Evolutionary conservation across 2,329 filamentous ascomycete genomes (phyloP).

Genomic region (Huntiella omanensis): DNA sequence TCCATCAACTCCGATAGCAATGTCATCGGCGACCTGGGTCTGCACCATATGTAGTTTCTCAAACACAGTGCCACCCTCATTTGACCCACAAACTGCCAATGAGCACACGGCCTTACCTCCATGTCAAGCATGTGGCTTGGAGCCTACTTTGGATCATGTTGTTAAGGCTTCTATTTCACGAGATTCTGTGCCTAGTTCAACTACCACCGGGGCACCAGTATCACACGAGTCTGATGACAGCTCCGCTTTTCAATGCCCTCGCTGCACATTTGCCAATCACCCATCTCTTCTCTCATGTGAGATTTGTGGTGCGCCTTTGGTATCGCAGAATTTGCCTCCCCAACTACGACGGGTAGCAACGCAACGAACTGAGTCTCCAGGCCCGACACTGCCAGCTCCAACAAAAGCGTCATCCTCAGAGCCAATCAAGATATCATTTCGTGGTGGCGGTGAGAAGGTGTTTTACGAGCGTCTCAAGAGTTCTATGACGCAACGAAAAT

Average conservation of each 20-base stretch:
- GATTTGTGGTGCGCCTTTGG: conserved; percentile 66
- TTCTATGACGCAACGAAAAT: conserved; percentile 81
- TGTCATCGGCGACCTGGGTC: conserved; percentile 64
- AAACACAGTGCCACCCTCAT: conserved; percentile 82
- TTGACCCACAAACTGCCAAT: conserved; percentile 67
- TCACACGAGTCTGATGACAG: conserved; percentile 5
- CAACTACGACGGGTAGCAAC: conserved; percentile 14
- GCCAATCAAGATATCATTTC: conserved; percentile 80
- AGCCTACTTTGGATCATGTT: conserved; percentile 63
- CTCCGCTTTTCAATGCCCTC: conserved; percentile 44
- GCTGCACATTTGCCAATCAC: conserved; percentile 90
- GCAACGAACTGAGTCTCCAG: conserved; percentile 54
- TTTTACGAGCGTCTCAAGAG: conserved; percentile 80
- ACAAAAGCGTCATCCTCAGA: conserved; percentile 39
- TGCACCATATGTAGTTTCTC: conserved; percentile 93
- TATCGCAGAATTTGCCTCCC: conserved; percentile 29
- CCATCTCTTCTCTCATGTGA: conserved; percentile 73
- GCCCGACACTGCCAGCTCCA: conserved; percentile 37
- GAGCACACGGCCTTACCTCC: conserved; percentile 65
- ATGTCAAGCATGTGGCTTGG: conserved; percentile 86
- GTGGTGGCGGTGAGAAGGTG: conserved; percentile 70
- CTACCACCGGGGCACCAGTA: no score
- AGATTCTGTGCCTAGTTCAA: no score
- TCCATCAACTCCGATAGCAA: not conserved
- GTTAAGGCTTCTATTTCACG: conserved; percentile 65